Percentiles rank a stretch among this genome's conserved stretches.
Conservation (phyloP, 1,139 yeast genomes). For the Lodderomyces elongisporus region DNA sequence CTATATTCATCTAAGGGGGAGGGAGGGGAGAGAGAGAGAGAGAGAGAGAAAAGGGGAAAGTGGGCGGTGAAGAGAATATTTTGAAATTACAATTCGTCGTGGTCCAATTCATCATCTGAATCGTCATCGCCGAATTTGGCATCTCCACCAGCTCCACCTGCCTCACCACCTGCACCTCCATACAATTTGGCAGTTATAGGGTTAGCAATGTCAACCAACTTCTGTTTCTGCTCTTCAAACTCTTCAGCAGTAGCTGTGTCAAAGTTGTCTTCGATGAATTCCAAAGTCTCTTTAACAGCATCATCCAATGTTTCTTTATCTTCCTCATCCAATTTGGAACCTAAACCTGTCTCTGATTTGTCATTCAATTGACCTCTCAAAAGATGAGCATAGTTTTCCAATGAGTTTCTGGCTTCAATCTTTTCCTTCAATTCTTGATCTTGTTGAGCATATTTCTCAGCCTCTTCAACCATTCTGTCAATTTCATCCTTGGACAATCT, state of each 20-base stretch:
- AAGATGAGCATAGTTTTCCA: slow-evolving; percentile 45
- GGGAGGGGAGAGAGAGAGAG: too few species aligned
- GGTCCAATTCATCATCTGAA: slow-evolving; percentile 62
- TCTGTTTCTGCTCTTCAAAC: slow-evolving; percentile 88
- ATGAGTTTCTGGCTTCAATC: slow-evolving; percentile 60
- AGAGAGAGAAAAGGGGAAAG: too few species aligned
- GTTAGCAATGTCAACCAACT: slow-evolving; percentile 75
- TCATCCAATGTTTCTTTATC: slow-evolving; percentile 89
- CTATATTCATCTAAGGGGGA: neutral
- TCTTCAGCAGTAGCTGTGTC: slow-evolving; percentile 89
- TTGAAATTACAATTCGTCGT: slow-evolving; percentile 48
- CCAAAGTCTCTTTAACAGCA: slow-evolving; percentile 82
- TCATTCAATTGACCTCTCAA: slow-evolving; percentile 58
- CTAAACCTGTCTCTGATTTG: slow-evolving; percentile 57
- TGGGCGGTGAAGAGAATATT: too few species aligned
- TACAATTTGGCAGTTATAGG: slow-evolving; percentile 93
- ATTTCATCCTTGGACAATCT: slow-evolving; percentile 90
- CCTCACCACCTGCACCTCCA: slow-evolving; percentile 53
- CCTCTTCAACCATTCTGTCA: slow-evolving; percentile 93
- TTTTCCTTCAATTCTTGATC: slow-evolving; percentile 76
- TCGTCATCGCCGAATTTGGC: slow-evolving; percentile 52
- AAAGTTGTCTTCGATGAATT: slow-evolving; percentile 85
- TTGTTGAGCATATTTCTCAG: slow-evolving; percentile 85
- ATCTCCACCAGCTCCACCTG: slow-evolving; percentile 30
- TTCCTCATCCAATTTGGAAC: slow-evolving; percentile 77